Conservation (phyloP, 2,329 filamentous ascomycete species). For the Ophiostoma quercus region DNA sequence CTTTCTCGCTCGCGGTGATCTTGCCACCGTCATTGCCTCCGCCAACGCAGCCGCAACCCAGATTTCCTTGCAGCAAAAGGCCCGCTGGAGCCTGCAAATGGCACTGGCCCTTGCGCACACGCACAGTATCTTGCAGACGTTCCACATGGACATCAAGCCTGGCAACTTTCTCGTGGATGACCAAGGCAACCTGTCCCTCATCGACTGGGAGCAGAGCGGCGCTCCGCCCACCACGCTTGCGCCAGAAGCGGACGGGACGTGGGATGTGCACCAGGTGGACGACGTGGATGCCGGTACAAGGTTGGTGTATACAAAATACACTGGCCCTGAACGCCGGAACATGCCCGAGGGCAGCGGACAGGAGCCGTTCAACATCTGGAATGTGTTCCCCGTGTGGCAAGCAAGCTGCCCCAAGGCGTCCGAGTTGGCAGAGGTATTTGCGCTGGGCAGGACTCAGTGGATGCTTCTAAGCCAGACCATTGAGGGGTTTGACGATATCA, state of each 20-base stretch:
- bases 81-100: slow-evolving; percentile 31
- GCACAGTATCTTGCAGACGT: slow-evolving; percentile 28
- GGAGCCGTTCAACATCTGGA: slow-evolving; percentile 25
- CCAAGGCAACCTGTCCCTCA: slow-evolving; percentile 19
- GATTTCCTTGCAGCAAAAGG: slow-evolving; percentile 26
- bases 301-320: slow-evolving; percentile 27
- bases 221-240: slow-evolving; percentile 22
- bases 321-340: slow-evolving; percentile 24
- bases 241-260: slow-evolving; percentile 27
- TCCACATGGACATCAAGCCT: slow-evolving; percentile 34
- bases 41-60: slow-evolving; percentile 22
- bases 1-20: slow-evolving; percentile 22
- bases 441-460: slow-evolving; percentile 29
- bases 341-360: slow-evolving; percentile 20
- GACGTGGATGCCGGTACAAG: slow-evolving; percentile 15
- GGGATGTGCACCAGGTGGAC: slow-evolving; percentile 25
- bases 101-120: slow-evolving; percentile 28
- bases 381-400: slow-evolving; percentile 27
- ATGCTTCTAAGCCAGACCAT: slow-evolving; percentile 26
- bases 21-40: slow-evolving; percentile 26
- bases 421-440: slow-evolving; percentile 29
- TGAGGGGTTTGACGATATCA: slow-evolving; percentile 19
- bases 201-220: slow-evolving; percentile 25
- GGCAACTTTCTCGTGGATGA: slow-evolving; percentile 28
- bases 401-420: slow-evolving; percentile 24